A percentile compares a stretch with the other conserved stretches of the same genome.
Evolutionary conservation across 192 early-diverging fungal species (phyloP).

Genomic region (Funneliformis geosporum): DNA sequence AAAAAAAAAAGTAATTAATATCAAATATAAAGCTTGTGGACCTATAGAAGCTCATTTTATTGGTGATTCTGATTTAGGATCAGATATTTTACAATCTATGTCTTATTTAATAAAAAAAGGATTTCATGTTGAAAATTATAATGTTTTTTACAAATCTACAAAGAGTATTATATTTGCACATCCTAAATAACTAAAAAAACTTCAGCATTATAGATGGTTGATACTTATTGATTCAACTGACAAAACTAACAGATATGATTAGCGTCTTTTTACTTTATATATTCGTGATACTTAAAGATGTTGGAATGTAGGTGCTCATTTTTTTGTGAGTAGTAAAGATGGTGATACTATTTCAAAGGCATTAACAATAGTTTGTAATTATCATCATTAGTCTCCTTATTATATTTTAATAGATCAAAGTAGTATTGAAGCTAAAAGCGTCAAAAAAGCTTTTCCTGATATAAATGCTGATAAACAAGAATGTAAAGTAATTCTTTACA

Average conservation of each 20-base stretch:
- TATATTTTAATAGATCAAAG: slow-evolving; percentile 31
- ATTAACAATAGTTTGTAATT: slow-evolving; percentile 15
- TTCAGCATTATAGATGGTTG: no score
- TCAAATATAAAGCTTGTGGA: neutral
- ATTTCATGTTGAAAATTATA: no score
- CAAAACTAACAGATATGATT: no score
- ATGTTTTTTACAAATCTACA: no score
- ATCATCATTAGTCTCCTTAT: neutral
- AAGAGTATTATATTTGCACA: no score
- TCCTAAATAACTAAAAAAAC: no score
- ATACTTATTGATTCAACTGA: no score
- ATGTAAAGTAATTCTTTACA: neutral
- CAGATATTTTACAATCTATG: no score
- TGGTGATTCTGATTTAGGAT: neutral
- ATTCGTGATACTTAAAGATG: neutral
- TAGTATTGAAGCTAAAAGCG: no score
- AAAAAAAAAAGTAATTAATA: neutral
- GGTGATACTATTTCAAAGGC: slow-evolving; percentile 13
- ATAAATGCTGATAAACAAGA: neutral
- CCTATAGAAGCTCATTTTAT: slow-evolving; percentile 11
- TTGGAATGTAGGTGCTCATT: slow-evolving; percentile 25
- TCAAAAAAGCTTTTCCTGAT: slow-evolving; percentile 15
- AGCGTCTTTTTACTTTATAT: no score
- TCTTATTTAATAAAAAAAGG: no score
- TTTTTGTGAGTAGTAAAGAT: slow-evolving; percentile 22